Evolutionary conservation across 371 early-diverging fungal genomes (phyloP), one percentile per base, ranked within the genome.

Genomic region (Rhizopus microsporus): DNA sequence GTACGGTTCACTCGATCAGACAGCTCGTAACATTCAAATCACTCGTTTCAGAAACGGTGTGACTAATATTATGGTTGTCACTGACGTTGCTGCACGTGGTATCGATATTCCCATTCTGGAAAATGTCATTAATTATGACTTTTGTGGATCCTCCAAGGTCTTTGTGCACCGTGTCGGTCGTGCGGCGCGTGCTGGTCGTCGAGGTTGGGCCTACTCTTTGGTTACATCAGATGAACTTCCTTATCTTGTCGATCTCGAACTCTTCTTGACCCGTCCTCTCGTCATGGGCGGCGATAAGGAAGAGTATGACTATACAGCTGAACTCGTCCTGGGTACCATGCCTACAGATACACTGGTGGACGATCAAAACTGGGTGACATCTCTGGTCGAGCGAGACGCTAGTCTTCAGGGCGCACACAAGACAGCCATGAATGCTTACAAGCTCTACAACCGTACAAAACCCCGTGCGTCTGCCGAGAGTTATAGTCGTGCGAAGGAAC

Each of bases 21-120:
- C 90, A 0, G 95, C 94, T 8, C 87, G 99, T 64, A 90, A 86
- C 57, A 87, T 87, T 49, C 92, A 96, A 65, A 91, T 96, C 46
- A 79, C 82, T 50, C 73, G 84, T 35, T 98, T 98, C 81, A 79
- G 94, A 29, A 75, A 78, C 8, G 94, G 93, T 5, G 71, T 81
- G 30, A 84, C 86, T 37, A 88, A 89, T 54, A 59, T 98, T 4
- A 65, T 99, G 54, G 87, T 99, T 7, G 99, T 98, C 8, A 99
- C 99, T 7, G 99, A 99, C 72, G 95, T 99, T 3, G 99, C 99
- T 23, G 98, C 99, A 30, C 93, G 99, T 79, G 99, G 99, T 88
- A 92, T 99, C 51, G 99, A 99, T 86, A 96, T 99, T 53, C 99
- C 98, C 15, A 87, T 94, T 16, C 77, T 99, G 32, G 95, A 96